A percentile compares a stretch with the other conserved stretches of the same genome.
phyloP scores from a whole-genome alignment of 1,284 basidiomycete genomes.

The Anthracocystis setariae region DNA sequence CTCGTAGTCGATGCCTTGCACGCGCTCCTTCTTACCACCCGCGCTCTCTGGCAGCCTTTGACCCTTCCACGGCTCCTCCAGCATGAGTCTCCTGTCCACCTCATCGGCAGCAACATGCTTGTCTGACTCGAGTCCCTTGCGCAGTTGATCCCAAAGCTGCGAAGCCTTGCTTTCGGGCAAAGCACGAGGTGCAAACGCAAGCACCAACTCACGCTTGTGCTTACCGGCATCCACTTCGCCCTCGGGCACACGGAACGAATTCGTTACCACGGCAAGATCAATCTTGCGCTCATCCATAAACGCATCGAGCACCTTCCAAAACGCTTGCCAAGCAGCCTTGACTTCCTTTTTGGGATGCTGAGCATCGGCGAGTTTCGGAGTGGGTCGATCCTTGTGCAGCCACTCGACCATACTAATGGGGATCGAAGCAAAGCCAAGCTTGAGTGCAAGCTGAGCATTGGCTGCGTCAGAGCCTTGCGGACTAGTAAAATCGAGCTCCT shows the following conservation, averaged over 20 bases:
- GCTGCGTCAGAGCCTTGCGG: constrained; percentile 1
- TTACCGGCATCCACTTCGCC: constrained; percentile 48
- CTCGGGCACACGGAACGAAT: constrained; percentile 44
- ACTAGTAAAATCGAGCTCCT: constrained; percentile 69
- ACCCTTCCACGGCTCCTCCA: constrained; percentile 56
- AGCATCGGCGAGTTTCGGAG: constrained; percentile 4
- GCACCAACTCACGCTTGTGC: constrained; percentile 55
- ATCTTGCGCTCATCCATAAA: constrained; percentile 55
- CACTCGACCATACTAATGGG: constrained; percentile 55
- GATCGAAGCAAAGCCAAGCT: constrained; percentile 52
- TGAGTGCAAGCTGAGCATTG: constrained; percentile 12
- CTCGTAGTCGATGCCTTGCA: constrained; percentile 39
- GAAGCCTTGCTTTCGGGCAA: constrained; percentile 19
- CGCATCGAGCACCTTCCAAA: constrained; percentile 47
- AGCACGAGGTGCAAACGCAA: constrained; percentile 35
- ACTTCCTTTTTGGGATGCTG: constrained; percentile 32
- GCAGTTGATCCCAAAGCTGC: constrained; percentile 28
- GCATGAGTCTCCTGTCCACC: constrained; percentile 22
- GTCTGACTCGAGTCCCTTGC: constrained; percentile 24
- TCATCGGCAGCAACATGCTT: background rate
- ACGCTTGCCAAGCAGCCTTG: constrained; percentile 49
- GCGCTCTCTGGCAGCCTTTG: constrained; percentile 38
- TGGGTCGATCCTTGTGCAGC: constrained; percentile 47
- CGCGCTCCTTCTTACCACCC: constrained; percentile 53
- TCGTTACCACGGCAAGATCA: constrained; percentile 55